These are phyloP conservation scores for Apophysomyces ossiformis DNA, from an alignment of 371 early-diverging fungal genomes.

Conservation along the genomic window DNA sequence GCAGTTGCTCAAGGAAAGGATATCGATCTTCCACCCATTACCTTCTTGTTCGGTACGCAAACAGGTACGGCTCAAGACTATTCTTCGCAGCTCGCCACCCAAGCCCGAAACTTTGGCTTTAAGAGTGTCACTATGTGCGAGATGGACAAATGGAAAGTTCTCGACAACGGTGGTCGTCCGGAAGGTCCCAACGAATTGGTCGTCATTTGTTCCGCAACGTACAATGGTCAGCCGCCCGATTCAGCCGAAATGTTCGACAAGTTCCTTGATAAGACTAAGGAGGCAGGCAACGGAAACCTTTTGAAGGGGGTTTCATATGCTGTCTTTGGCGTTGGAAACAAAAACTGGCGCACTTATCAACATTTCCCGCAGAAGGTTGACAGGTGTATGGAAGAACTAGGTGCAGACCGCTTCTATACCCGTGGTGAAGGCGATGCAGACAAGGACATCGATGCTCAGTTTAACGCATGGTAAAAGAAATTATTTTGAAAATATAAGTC, in stretches of 20 bases:
- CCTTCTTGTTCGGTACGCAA: constrained; percentile 59
- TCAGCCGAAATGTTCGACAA: constrained; percentile 57
- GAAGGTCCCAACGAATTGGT: constrained; percentile 43
- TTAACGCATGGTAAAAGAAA: constrained; percentile 43
- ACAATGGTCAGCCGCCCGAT: constrained; percentile 67
- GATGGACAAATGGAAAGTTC: constrained; percentile 55
- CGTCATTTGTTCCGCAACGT: constrained; percentile 55
- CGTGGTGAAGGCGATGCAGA: constrained; percentile 60
- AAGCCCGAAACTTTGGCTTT: constrained; percentile 56
- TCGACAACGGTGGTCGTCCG: constrained; percentile 37
- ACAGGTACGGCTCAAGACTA: constrained; percentile 63
- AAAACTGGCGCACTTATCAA: constrained; percentile 66
- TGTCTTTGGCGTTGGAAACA: constrained; percentile 64
- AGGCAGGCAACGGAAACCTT: constrained; percentile 25
- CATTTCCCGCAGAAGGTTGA: constrained; percentile 55
- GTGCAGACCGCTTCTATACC: constrained; percentile 50
- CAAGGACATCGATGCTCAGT: constrained; percentile 55
- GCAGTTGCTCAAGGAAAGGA: not conserved
- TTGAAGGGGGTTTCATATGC: constrained; percentile 45
- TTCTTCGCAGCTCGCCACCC: constrained; percentile 45
- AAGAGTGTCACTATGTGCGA: constrained; percentile 29
- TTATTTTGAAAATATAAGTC: too few species aligned
- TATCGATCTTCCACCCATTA: constrained; percentile 39
- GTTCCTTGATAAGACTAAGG: constrained; percentile 36
- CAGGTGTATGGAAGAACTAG: constrained; percentile 43